Percentiles rank a stretch among this genome's conserved stretches.
These are phyloP conservation scores for Pouteria campechiana DNA, from an alignment of 179 eudicot genomes.

Conservation along the genomic window DNA sequence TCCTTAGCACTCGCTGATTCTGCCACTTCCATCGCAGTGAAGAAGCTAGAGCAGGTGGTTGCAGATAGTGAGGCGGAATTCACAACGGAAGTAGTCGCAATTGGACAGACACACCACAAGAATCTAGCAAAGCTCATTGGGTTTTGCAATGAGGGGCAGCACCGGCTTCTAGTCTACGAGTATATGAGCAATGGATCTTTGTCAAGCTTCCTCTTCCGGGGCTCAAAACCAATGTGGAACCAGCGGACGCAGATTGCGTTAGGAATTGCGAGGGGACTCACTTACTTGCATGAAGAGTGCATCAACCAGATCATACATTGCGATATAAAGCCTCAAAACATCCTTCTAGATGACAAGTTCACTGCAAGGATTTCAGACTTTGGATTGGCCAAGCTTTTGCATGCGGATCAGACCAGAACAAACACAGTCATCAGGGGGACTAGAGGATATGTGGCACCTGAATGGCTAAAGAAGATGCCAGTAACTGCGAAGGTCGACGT, in stretches of 20 bases:
- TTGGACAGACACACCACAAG: constrained; percentile 15
- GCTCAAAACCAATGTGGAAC: constrained; percentile 10
- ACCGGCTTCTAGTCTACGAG: constrained; percentile 11
- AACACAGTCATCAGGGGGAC: constrained; percentile 9
- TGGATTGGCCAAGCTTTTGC: constrained; percentile 4
- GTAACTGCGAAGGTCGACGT: not conserved
- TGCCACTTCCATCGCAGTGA: constrained; percentile 4
- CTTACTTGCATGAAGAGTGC: constrained; percentile 10
- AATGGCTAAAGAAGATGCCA: constrained; percentile 5
- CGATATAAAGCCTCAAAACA: constrained; percentile 5
- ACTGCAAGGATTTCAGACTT: constrained; percentile 3
- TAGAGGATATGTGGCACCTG: constrained; percentile 7
- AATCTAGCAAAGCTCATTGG: constrained; percentile 14
- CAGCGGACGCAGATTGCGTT: constrained; percentile 7
- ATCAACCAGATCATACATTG: constrained; percentile 8
- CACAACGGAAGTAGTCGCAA: constrained; percentile 8
- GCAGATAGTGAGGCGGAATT: constrained; percentile 12
- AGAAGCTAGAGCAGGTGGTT: constrained; percentile 5
- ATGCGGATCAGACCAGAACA: not conserved
- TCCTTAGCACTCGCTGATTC: not conserved
- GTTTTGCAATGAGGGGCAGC: constrained; percentile 10
- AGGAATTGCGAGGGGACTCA: constrained; percentile 6
- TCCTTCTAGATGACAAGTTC: constrained; percentile 3
- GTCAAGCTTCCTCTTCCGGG: constrained; percentile 6
- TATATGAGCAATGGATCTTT: constrained; percentile 16